Base-by-base conservation (phyloP, 2,329 filamentous ascomycete genomes). In the Venturia oleaginea region DNA sequence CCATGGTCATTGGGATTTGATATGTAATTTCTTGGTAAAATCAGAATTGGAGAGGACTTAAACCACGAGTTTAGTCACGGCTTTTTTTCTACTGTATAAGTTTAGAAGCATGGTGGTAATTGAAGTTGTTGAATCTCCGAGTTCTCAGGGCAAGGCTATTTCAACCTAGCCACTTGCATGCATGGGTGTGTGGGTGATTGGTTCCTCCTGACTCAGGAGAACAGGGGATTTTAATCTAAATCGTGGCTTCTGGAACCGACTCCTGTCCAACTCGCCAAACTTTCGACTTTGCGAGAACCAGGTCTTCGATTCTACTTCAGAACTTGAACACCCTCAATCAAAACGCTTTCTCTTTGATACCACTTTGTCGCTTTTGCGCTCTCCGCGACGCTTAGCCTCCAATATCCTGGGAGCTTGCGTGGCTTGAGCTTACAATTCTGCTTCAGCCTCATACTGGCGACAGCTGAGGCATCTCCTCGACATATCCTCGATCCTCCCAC, bases 391-490 rank as follows among this genome's bases (percentile, higher is more conserved):
- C 24, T 40, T 40, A 19, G 59, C 17, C 22, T 24, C 38, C 32
- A 40, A 27, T 46, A 37, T 42, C 37, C 37, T 32, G 42, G 59
- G 17, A 61, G 59, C 37, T 61, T 42, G 59, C 37, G 59, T 57
- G 51, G 51, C 51, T 30, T 57, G 51, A 57, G 51, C 51, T 57
- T 22, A 13, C 30, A n/a, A 30, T 61, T 42, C 34, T 19, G 15
- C 4, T 42, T 61, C 59, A 61, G 59, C 37, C 59, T 61, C 59
- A 42, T 22, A 30, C 32, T 40, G 10, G 59, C 37, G 32, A 27
- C 27, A 40, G 42, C n/a, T 42, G 37, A 61, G 59, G 19, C 27
- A 27, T 46, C 34, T 37, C 24, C 34, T 40, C 59, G 24, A 42
- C 34, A 19, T 11, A 5, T 27, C 27, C 32, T 61, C 19, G 30